Evolutionary conservation across 805 yeast species (phyloP).

Genomic region (Lipomyces mesembrius): DNA sequence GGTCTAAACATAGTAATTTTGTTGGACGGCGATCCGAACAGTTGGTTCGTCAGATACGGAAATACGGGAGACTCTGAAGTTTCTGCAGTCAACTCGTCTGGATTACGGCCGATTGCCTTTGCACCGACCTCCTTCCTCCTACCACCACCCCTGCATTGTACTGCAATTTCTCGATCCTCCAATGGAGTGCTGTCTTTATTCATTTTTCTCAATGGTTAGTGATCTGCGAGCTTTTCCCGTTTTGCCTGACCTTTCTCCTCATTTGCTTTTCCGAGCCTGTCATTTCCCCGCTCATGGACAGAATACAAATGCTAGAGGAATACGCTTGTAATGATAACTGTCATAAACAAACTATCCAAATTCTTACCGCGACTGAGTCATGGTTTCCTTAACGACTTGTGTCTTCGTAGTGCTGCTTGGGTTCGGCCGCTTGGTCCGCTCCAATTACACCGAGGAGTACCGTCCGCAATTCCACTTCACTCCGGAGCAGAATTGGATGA

Average conservation of each 20-base stretch:
- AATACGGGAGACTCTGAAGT: too few relatives aligned
- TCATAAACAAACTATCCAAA: neutral
- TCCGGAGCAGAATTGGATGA: constrained; percentile 12
- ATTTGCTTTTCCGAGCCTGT: neutral
- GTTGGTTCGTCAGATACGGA: too few relatives aligned
- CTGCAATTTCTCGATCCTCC: too few relatives aligned
- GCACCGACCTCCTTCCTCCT: too few relatives aligned
- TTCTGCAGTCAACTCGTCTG: too few relatives aligned
- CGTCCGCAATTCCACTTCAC: constrained; percentile 16
- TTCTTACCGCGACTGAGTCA: neutral
- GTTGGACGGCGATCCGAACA: too few relatives aligned
- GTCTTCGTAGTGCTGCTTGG: neutral
- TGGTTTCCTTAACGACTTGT: neutral
- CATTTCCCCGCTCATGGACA: neutral
- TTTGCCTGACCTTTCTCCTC: neutral
- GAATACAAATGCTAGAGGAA: neutral
- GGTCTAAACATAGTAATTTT: too few relatives aligned
- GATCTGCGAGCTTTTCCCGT: neutral
- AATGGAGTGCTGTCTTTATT: too few relatives aligned
- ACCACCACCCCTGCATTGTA: too few relatives aligned
- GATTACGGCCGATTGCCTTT: too few relatives aligned
- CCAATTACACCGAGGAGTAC: constrained; percentile 4
- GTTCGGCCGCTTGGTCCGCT: neutral
- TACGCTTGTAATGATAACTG: too few relatives aligned
- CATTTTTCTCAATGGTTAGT: too few relatives aligned